phyloP scores from a whole-genome alignment of 306 rosid genomes.

The Trifolium repens region DNA sequence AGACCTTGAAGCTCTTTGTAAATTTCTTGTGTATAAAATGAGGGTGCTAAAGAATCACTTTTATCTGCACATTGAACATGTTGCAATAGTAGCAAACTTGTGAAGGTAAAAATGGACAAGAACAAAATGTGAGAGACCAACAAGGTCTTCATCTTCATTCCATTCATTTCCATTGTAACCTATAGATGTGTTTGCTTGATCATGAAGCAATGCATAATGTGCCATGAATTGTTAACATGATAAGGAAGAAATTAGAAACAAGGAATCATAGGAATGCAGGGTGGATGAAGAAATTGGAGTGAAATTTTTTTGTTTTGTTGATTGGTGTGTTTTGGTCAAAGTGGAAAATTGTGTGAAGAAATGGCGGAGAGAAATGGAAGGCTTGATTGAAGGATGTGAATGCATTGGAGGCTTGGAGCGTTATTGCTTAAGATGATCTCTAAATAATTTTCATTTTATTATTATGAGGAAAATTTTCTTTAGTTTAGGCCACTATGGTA shows the following conservation, averaged over 20 bases:
- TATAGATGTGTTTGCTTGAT: conserved; percentile 30
- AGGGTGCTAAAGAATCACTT: conserved; percentile 29
- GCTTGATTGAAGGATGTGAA: conserved; percentile 58
- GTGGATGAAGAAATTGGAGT: background rate
- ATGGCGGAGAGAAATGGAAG: conserved; percentile 67
- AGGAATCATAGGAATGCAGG: background rate
- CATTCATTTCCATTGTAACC: conserved; percentile 43
- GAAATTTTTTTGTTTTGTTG: background rate
- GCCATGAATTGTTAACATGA: conserved; percentile 8
- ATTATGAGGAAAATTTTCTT: background rate
- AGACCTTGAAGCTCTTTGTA: conserved; percentile 52
- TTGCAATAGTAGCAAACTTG: conserved; percentile 43
- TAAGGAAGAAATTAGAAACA: background rate
- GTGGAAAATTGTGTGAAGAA: conserved; percentile 44
- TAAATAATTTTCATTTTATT: background rate
- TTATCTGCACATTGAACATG: conserved; percentile 45
- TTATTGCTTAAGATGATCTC: background rate
- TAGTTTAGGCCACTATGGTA: too few species aligned
- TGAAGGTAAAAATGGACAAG: conserved; percentile 41
- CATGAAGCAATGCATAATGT: conserved; percentile 17
- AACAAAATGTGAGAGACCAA: conserved; percentile 36
- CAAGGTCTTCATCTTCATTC: conserved; percentile 46
- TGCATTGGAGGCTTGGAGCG: conserved; percentile 34
- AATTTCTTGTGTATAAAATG: conserved; percentile 35
- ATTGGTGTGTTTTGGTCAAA: conserved; percentile 25